Base-by-base conservation (phyloP, 2,329 filamentous ascomycete species). In the Zarea fungicola region DNA sequence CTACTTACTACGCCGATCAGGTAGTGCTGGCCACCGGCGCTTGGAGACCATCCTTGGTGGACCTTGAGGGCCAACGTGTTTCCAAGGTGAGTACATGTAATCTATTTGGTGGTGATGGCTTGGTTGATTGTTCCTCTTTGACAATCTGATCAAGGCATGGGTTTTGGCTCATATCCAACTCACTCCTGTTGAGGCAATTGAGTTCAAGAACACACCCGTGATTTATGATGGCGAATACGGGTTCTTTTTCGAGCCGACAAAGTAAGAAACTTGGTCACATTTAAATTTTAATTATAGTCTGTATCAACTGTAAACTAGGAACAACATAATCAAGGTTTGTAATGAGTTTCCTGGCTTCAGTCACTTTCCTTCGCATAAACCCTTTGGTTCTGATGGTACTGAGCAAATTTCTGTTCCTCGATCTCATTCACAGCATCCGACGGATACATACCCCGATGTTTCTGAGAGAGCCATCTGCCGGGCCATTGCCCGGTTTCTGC, bases 191-290 rank as follows among this genome's bases (percentile, higher is more conserved):
- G 72, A 74, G 56, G 64, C 65, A 0, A 61, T 61, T 2, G 55
- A 62, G n/a, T 74, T 72, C 58, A 71, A 67, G 48, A 56, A 63
- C 36, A 56, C 64, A 0, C 72, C 72, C 0, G 70, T 74, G 0
- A 60, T 75, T 1, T 75, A 74, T 54, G 70, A 76, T 29, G 65
- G 71, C 36, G 69, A 70, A 5, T 60, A 68, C 25, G 73, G 73
- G 1, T 76, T 75, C 60, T 75, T 75, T 60, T 75, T 76, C 58
- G 72, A 75, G 49, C 68, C 69, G 1, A 67, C 69, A 42, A 68
- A 70, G 59, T 64, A 57, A 37, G 54, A 36, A 18, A 10, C 34
- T n/a, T n/a, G n/a, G n/a, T n/a, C n/a, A n/a, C n/a, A n/a, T n/a
- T n/a, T n/a, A n/a, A n/a, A n/a, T n/a, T n/a, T n/a, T n/a, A n/a